Percentiles rank a stretch among this genome's conserved stretches.
Evolutionary conservation across 208 protist genomes (phyloP).

Genomic region (Leishmania major): DNA sequence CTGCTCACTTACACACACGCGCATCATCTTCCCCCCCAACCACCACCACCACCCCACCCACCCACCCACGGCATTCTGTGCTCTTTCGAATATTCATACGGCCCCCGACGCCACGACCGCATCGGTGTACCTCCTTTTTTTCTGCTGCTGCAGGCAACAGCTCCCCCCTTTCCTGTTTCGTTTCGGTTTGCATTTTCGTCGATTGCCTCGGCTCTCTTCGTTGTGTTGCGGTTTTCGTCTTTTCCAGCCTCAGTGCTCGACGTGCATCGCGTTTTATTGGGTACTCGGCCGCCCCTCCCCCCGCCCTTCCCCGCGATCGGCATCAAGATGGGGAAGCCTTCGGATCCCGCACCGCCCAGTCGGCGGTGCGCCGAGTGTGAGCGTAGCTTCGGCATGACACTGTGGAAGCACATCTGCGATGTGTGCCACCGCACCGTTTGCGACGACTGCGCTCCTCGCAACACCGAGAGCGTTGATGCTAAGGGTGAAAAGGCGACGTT

Average conservation of each 20-base stretch:
- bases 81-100: not conserved
- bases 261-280: not conserved
- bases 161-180: not conserved
- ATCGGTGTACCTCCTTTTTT: not conserved
- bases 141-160: not conserved
- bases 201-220: not conserved
- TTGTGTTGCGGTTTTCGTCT: not conserved
- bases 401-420: constrained; percentile 58
- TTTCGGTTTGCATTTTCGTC: not conserved
- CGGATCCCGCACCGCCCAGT: not conserved
- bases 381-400: constrained; percentile 46
- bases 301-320: not conserved
- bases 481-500: constrained; percentile 17
- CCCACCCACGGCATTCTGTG: not conserved
- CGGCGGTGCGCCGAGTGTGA: constrained; percentile 52
- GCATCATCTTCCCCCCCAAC: not conserved
- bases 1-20: not conserved
- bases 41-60: too few species aligned
- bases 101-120: not conserved
- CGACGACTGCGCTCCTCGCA: constrained; percentile 60
- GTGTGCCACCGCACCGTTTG: constrained; percentile 59
- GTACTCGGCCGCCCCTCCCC: not conserved
- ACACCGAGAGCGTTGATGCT: constrained; percentile 9
- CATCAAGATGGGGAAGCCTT: constrained; percentile 6
- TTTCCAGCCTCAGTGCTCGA: not conserved